phyloP scores from a whole-genome alignment of 306 rosid species.

The Glycine tomentella region DNA sequence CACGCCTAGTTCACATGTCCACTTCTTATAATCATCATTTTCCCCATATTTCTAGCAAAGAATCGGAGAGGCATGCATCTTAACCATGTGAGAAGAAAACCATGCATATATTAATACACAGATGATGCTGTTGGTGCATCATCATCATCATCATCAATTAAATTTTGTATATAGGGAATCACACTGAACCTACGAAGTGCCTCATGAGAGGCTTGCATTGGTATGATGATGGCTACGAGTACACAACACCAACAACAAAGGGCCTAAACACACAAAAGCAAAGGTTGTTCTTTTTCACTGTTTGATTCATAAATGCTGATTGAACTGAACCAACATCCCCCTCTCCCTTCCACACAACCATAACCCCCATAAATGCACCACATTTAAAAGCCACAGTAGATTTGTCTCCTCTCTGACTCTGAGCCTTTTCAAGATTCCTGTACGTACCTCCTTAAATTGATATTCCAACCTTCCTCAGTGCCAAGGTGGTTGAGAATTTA shows the following conservation, averaged over 20 bases:
- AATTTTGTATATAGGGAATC: slow-evolving; percentile 46
- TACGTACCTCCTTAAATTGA: slow-evolving; percentile 63
- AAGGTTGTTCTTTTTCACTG: slow-evolving; percentile 46
- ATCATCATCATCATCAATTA: neutral
- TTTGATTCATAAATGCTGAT: slow-evolving; percentile 76
- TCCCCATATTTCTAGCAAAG: slow-evolving; percentile 44
- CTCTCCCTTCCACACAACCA: slow-evolving; percentile 51
- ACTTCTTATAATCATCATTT: slow-evolving; percentile 28
- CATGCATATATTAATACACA: neutral
- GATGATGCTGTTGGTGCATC: neutral
- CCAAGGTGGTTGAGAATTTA: slow-evolving; percentile 75
- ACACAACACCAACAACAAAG: neutral
- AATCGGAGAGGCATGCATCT: slow-evolving; percentile 43
- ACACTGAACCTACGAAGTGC: slow-evolving; percentile 65
- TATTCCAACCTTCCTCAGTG: slow-evolving; percentile 78
- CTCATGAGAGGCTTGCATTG: slow-evolving; percentile 46
- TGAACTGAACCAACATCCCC: slow-evolving; percentile 91
- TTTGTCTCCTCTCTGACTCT: slow-evolving; percentile 81
- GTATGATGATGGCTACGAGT: slow-evolving; percentile 36
- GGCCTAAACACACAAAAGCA: slow-evolving; percentile 38
- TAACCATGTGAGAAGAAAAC: slow-evolving; percentile 43
- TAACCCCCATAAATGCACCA: slow-evolving; percentile 62
- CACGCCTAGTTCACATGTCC: slow-evolving; percentile 31
- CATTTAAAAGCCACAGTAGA: slow-evolving; percentile 69
- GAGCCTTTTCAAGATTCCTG: slow-evolving; percentile 68